These are phyloP conservation scores for Pulveroboletus sp. DNA, from an alignment of 768 basidiomycete species.

Conservation along the genomic window DNA sequence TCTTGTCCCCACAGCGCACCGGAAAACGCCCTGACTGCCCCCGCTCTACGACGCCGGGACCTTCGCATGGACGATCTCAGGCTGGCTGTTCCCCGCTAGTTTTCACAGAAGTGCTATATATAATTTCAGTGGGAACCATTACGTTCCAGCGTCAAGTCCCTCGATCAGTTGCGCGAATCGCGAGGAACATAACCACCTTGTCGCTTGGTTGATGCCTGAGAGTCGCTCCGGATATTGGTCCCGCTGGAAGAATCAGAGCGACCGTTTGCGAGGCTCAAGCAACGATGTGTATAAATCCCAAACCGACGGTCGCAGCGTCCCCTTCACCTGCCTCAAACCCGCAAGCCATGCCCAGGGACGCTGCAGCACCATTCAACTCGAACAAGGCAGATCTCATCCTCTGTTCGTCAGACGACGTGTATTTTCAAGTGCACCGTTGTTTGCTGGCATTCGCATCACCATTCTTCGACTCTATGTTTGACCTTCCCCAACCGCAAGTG, in stretches of 20 bases:
- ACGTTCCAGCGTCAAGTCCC: not conserved
- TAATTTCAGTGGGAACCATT: conserved; percentile 4
- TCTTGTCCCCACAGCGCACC: not conserved
- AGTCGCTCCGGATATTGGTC: not conserved
- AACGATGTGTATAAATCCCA: conserved; percentile 10
- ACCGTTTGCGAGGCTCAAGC: not conserved
- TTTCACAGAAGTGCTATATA: not conserved
- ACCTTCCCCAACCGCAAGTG: conserved; percentile 22
- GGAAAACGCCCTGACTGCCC: not conserved
- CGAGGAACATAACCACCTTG: not conserved
- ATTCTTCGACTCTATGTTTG: conserved; percentile 31
- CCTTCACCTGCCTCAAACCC: not conserved
- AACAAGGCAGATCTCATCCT: conserved; percentile 47
- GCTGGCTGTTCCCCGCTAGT: not conserved
- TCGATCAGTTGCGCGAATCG: not conserved
- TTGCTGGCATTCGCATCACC: conserved; percentile 26
- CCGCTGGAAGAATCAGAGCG: not conserved
- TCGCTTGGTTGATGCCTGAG: conserved; percentile 4
- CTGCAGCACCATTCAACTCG: conserved; percentile 41
- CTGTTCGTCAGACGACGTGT: conserved; percentile 42
- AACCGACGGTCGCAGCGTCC: not conserved
- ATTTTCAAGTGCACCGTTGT: conserved; percentile 24
- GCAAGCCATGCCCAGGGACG: conserved; percentile 19
- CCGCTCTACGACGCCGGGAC: not conserved
- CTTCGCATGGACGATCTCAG: not conserved